Evolutionary conservation across 495 filamentous ascomycete genomes (phyloP).

Genomic region (Parmelia sp.): DNA sequence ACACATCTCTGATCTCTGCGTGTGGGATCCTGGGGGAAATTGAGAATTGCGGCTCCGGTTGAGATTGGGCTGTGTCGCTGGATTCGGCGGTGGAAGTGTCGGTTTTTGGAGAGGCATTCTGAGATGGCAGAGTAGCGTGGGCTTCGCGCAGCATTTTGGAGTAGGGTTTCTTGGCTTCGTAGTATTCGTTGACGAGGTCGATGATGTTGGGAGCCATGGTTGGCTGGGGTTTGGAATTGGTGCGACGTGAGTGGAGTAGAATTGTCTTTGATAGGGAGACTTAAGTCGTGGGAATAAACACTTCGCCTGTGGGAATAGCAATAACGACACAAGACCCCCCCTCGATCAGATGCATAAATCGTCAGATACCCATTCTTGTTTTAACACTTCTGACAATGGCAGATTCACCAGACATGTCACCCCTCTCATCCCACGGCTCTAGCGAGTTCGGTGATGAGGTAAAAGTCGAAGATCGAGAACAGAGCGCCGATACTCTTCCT

Average conservation of each 20-base stretch:
- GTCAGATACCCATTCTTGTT: background rate
- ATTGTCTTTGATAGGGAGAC: background rate
- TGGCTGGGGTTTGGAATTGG: background rate
- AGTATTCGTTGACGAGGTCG: conserved; percentile 9
- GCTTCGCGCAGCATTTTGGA: background rate
- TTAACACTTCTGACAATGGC: conserved; percentile 34
- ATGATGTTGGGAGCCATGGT: background rate
- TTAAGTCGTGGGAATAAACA: background rate
- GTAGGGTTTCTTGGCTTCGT: conserved; percentile 6
- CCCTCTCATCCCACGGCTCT: conserved; percentile 41
- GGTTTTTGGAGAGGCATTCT: background rate
- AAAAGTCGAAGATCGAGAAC: conserved; percentile 32
- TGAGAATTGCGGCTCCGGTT: background rate
- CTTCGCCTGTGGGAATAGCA: background rate
- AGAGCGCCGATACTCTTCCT: conserved; percentile 21
- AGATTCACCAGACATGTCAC: conserved; percentile 31
- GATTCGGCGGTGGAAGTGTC: background rate
- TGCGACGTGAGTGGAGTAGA: background rate
- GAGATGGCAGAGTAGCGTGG: background rate
- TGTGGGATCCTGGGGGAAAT: background rate
- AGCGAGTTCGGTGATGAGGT: conserved; percentile 46
- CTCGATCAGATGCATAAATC: background rate
- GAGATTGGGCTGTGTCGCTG: background rate
- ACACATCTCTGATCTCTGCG: background rate
- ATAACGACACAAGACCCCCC: background rate